Evolutionary conservation across 345 rosid species (phyloP), one percentile per base, ranked within the genome.

Genomic region (Arabidopsis arenosa): DNA sequence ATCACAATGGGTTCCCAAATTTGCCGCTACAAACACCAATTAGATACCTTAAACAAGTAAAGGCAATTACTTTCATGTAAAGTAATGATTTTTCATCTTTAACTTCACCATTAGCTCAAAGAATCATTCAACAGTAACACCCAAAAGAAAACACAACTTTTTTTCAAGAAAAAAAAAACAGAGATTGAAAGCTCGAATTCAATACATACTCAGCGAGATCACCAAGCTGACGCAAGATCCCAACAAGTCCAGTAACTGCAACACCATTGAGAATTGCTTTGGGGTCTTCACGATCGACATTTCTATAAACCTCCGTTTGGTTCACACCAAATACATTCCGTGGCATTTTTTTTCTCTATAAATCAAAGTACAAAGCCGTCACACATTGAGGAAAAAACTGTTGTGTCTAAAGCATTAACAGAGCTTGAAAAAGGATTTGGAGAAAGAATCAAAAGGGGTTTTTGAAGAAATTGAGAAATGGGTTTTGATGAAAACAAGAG

Each of bases 171-270:
- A 7, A 3, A 6, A 63, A 58, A 72, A 66, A 66, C 17, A 59
- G 67, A 66, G 54, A 54, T 18, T 73, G 18, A 36, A 8, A 35
- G 33, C 1, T 61, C 32, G 7, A 66, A 45, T 14, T 14, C 0
- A 10, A 36, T 9, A 85, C 90, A 28, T 84, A 95, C 99, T 95
- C 97, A 63, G 99, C 96, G 62, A 95, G 97, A 85, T 95, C 97
- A 84, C 99, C 97, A 5, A 92, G 80, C 69, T 92, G 99, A 35
- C 97, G 97, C 86, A 95, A 89, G 94, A 95, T 83, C 83, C 97
- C 99, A 56, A 90, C 87, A 67, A 95, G 91, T 4, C 94, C 97
- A 55, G 97, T 75, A 35, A 90, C 94, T 4, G 97, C 83, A 63
- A 88, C 87, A 12, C 94, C 96, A 33, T 89, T 96, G 30, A 95